phyloP scores from a whole-genome alignment of 2,329 filamentous ascomycete species.

The Aspergillus aculeatus region DNA sequence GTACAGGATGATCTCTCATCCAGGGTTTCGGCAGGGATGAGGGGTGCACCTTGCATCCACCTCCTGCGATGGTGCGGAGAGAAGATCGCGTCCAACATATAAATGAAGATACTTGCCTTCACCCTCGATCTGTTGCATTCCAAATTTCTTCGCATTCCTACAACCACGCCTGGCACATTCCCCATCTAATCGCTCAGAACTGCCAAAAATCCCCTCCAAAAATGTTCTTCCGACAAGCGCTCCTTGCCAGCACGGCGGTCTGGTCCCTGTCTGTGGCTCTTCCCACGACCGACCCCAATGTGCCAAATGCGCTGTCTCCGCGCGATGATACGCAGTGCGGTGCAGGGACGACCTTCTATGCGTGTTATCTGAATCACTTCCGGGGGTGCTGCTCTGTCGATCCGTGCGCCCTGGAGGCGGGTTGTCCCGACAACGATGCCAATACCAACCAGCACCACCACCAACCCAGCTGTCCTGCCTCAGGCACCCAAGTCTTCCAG shows the following conservation, averaged over 20 bases:
- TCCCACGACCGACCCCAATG: not conserved
- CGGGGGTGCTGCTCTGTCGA: slow-evolving; percentile 12
- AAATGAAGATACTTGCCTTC: not conserved
- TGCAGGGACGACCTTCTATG: slow-evolving; percentile 2
- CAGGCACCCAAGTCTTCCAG: not conserved
- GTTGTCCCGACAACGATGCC: slow-evolving; percentile 4
- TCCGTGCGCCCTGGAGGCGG: slow-evolving; percentile 2
- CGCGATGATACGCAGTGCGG: slow-evolving; percentile 8
- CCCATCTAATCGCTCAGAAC: not conserved
- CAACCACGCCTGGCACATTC: not conserved
- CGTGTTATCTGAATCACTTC: slow-evolving; percentile 6
- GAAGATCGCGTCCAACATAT: not conserved
- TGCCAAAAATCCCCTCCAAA: not conserved
- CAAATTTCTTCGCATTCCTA: not conserved
- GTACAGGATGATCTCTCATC: not conserved
- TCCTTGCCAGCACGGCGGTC: not conserved
- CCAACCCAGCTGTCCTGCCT: not conserved
- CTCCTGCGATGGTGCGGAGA: not conserved
- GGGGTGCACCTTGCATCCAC: not conserved
- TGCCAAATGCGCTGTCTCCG: not conserved
- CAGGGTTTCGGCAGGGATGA: not conserved
- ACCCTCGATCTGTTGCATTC: not conserved
- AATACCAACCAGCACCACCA: not conserved
- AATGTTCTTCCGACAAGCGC: not conserved
- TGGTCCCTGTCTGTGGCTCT: not conserved